Conservation (phyloP, 2,329 filamentous ascomycete genomes). For the Aspergillus felis region DNA sequence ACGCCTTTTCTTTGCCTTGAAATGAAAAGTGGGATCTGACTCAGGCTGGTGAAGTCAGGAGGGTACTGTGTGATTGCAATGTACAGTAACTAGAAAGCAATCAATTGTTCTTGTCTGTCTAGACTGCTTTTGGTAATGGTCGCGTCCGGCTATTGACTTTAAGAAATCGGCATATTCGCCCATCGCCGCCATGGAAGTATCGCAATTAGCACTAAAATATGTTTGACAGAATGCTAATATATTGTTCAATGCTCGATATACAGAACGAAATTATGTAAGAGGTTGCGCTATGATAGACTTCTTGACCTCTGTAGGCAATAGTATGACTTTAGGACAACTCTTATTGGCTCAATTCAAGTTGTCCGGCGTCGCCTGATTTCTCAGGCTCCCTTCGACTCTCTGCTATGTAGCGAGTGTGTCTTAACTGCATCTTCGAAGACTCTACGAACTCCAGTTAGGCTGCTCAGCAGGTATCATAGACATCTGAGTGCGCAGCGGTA, state of each 20-base stretch:
- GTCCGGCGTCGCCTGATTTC: background rate
- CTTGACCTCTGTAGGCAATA: background rate
- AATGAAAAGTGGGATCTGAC: background rate
- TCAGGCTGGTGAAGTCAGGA: conserved; percentile 8
- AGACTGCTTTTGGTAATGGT: background rate
- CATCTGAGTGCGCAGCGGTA: too few species aligned
- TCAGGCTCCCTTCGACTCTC: background rate
- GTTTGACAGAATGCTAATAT: background rate
- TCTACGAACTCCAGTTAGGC: too few species aligned
- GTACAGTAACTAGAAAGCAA: conserved; percentile 43
- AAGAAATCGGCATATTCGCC: background rate
- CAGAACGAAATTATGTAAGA: background rate
- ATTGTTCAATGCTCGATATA: background rate
- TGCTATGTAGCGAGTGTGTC: background rate
- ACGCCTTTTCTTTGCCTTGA: conserved; percentile 4
- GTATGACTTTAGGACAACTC: background rate
- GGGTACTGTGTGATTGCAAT: conserved; percentile 30
- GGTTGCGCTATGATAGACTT: background rate
- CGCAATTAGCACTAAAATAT: background rate
- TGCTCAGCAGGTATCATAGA: too few species aligned
- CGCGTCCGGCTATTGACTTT: background rate
- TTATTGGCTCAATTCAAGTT: background rate
- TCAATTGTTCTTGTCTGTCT: conserved; percentile 11
- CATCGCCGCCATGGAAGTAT: background rate
- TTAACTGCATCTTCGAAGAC: too few species aligned